A percentile compares a stretch with the other conserved stretches of the same genome.
Evolutionary conservation across 345 rosid species (phyloP).

Genomic region (Arabis hirsuta): DNA sequence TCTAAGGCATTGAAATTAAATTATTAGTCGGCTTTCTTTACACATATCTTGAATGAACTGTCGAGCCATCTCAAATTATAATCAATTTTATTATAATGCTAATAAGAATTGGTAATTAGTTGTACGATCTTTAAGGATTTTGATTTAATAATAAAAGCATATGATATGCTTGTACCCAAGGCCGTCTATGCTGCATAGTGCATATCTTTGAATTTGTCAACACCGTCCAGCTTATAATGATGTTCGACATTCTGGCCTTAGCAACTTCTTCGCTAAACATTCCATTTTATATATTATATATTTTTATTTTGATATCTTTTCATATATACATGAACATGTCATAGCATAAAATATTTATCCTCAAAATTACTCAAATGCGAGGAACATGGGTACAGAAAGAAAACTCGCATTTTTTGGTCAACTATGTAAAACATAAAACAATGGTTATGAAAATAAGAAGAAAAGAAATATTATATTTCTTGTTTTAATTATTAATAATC

Average conservation of each 20-base stretch:
- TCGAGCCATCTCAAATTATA: constrained; percentile 10
- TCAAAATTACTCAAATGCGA: constrained; percentile 9
- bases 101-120: constrained; percentile 20
- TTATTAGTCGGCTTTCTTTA: constrained; percentile 1
- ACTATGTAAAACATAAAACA: constrained; percentile 31
- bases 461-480: constrained; percentile 1
- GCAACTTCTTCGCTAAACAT: constrained; percentile 22
- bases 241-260: not conserved
- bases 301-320: not conserved
- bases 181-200: no score
- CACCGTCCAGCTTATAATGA: constrained; percentile 22
- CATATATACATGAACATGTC: not conserved
- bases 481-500: not conserved
- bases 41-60: constrained; percentile 12
- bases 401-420: constrained; percentile 18
- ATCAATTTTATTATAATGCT: not conserved
- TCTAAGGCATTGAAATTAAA: constrained; percentile 17
- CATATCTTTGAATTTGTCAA: constrained; percentile 34
- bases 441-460: not conserved
- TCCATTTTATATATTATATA: constrained; percentile 1
- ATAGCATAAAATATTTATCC: not conserved
- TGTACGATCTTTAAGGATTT: constrained; percentile 28
- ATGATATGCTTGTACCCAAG: no score
- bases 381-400: constrained; percentile 25
- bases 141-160: constrained; percentile 24